Base-by-base conservation (phyloP, 208 protist species). In the Acanthamoeba healyi region DNA sequence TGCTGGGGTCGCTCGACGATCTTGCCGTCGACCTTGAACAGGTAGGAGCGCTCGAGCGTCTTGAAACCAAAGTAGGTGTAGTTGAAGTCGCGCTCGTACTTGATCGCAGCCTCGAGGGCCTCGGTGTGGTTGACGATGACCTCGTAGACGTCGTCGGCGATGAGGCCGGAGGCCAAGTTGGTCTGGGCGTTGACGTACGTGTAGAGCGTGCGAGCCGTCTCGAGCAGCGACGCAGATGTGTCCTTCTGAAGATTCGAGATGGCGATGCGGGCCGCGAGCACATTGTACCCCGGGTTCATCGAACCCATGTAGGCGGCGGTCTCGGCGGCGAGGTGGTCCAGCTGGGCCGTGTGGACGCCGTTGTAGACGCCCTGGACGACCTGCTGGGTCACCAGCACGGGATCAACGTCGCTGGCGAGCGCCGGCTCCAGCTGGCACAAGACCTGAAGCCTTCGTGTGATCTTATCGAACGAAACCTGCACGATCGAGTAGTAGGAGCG, bases 21-120 rank as follows among this genome's bases (percentile, higher is more conserved):
- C 46, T 97, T 96, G 36, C 94, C 97, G 92, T 99, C 97, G 36
- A 99, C 95, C 77, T 98, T 98, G n/a, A 99, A 97, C 14, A 99
- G 97, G 96, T 99, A 99, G 9, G 98, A 99, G 58, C 98, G 97
- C 97, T 99, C 98, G n/a, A 99, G 98, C 32, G 99, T 99, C 96
- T 99, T 99, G 96, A 98, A 99, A n/a, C 99, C 99, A 94, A 99
- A 99, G 96, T 99, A 99, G 92, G 99, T 98, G 96, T 99, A 99
- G 58, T 98, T 97, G 92, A 99, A 98, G 95, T 99, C 99, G 54
- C 99, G 96, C 42, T 97, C 95, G 96, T 99, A 99, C 91, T 99
- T 96, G 29, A 99, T 98, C 1, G 98, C 97, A 6, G 56, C 63
- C 90, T 99, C 97, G 24, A 99, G 96, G 24, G 90, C 67, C 86